These are phyloP conservation scores for Fragosphaeria purpurea DNA, from an alignment of 2,329 filamentous ascomycete genomes.

Conservation along the genomic window DNA sequence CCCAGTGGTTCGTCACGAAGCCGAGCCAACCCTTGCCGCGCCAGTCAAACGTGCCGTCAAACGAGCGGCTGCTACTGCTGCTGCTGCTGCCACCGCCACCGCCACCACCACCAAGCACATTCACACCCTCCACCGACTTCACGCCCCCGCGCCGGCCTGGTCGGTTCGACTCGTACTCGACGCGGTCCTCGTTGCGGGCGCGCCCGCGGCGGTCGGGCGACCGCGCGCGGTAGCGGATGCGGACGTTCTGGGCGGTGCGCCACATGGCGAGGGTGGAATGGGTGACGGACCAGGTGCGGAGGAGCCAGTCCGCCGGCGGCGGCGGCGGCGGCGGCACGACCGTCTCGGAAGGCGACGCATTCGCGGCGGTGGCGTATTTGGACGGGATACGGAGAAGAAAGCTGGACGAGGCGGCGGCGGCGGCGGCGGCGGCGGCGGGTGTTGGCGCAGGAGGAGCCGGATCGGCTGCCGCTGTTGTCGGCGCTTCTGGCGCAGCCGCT, in stretches of 20 bases:
- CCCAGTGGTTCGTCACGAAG: constrained; percentile 69
- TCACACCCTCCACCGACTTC: constrained; percentile 56
- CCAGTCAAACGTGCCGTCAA: constrained; percentile 56
- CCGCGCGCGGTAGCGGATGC: constrained; percentile 62
- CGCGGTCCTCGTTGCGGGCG: constrained; percentile 56
- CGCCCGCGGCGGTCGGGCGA: constrained; percentile 17
- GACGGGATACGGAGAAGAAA: constrained; percentile 36
- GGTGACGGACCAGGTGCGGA: constrained; percentile 61
- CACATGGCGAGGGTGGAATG: constrained; percentile 74
- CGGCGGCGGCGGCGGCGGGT: neutral
- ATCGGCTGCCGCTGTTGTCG: neutral
- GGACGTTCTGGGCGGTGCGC: constrained; percentile 68
- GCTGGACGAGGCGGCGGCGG: neutral
- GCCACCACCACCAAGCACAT: constrained; percentile 31
- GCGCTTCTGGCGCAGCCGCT: neutral
- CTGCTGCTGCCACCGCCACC: constrained; percentile 12
- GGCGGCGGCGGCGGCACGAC: constrained; percentile 18
- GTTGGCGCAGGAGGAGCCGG: neutral
- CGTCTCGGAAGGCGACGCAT: constrained; percentile 35
- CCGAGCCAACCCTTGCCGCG: constrained; percentile 64
- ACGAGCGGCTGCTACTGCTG: constrained; percentile 10
- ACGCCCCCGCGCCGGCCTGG: constrained; percentile 32
- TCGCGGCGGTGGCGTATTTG: constrained; percentile 28
- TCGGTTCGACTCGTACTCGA: constrained; percentile 53
- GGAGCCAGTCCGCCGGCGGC: constrained; percentile 49